Evolutionary conservation across 306 rosid species (phyloP).

Genomic region (Rubus parviflorus): DNA sequence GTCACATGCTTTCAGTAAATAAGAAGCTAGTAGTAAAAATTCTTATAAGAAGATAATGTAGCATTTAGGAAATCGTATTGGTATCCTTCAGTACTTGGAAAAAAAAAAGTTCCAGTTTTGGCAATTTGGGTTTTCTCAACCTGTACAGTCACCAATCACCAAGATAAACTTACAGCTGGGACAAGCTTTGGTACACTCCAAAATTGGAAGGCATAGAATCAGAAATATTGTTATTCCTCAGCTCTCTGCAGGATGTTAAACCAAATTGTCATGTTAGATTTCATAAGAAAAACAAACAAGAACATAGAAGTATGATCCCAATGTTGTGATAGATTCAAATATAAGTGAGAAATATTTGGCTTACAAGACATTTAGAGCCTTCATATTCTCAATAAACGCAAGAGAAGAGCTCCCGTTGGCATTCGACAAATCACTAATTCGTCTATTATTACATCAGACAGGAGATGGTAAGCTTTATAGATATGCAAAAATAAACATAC

Average conservation of each 20-base stretch:
- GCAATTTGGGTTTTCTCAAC: neutral
- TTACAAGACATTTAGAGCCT: slow-evolving; percentile 58
- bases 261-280: slow-evolving; percentile 11
- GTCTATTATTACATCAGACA: slow-evolving; percentile 39
- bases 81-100: neutral
- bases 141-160: neutral
- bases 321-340: neutral
- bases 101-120: neutral
- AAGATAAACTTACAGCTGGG: slow-evolving; percentile 50
- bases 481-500: neutral
- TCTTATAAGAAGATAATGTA: neutral
- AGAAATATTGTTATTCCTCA: slow-evolving; percentile 66
- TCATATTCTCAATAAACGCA: slow-evolving; percentile 56
- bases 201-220: slow-evolving; percentile 64
- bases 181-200: slow-evolving; percentile 50
- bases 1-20: neutral
- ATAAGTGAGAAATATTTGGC: slow-evolving; percentile 24
- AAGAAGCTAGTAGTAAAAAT: neutral
- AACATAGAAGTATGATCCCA: slow-evolving; percentile 4
- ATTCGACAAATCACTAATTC: slow-evolving; percentile 59
- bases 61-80: neutral
- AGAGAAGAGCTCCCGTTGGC: slow-evolving; percentile 75
- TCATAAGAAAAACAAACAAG: slow-evolving; percentile 12
- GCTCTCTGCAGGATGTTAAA: slow-evolving; percentile 47
- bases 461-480: slow-evolving; percentile 29